Base-by-base conservation (phyloP, 73 alveolate species). In the Paramecium tetraurelia region DNA sequence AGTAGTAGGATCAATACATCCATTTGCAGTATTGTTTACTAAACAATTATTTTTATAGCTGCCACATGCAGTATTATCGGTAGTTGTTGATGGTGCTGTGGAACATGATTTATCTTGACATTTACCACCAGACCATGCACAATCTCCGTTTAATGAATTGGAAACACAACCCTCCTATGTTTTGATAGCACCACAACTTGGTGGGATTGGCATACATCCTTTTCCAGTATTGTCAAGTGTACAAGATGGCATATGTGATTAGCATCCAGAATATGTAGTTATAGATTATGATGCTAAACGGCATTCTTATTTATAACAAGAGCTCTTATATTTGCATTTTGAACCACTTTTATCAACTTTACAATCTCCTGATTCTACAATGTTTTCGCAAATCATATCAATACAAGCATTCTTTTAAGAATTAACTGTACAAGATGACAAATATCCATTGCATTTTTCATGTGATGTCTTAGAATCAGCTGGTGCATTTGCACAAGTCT, bases 401-500 rank as follows among this genome's bases (percentile, higher is more conserved):
- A 48, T 48, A 41, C 89, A 76, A 43, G 58, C 89, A 38, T 18
- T 38, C 58, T 16, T 16, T 33, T 10, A 5, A 36, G 70, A 44
- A 76, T 76, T 41, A 9, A 76, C 89, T 24, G 89, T 76, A 43
- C 89, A 76, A 16, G 89, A 40, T 38, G 46, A 0, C 71, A 76
- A 9, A 18, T 31, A 76, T 35, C 0, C 5, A 6, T 20, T 18
- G 22, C 89, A 76, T 33, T 43, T 76, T 14, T 58, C 70, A 76
- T 76, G 85, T 48, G 59, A 36, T 40, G 89, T 40, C 11, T 21
- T 76, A 4, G 4, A 4, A 24, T 58, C 24, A 10, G 40, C 71
- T 9, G 89, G 89, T 38, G 89, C 89, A 76, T 41, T 76, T 38
- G 71, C 70, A 76, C 89, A 76, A 5, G 63, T 38, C 46, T 31